Percentiles rank a stretch among this genome's conserved stretches.
These are phyloP conservation scores for Euphorbia celastroides DNA, from an alignment of 441 rosid species.

Conservation along the genomic window DNA sequence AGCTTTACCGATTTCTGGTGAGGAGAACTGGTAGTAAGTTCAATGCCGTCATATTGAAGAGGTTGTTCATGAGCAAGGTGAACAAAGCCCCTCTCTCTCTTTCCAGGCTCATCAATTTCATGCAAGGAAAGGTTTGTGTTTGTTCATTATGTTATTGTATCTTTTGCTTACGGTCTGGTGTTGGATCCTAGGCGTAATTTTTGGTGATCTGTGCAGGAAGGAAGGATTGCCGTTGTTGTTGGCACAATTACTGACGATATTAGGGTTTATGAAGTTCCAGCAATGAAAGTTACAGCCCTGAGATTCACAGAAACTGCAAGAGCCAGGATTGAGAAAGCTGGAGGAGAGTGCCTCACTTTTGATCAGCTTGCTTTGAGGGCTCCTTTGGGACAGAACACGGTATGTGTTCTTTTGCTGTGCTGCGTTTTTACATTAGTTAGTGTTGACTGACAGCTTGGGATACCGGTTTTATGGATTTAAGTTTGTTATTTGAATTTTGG, in stretches of 20 bases:
- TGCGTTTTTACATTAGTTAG: not conserved
- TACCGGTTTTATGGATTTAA: too few species aligned
- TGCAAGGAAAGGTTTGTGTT: constrained; percentile 51
- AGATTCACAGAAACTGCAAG: constrained; percentile 85
- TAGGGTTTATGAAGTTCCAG: constrained; percentile 77
- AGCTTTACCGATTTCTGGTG: constrained; percentile 83
- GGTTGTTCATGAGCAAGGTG: constrained; percentile 89
- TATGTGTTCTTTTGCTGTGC: constrained; percentile 15
- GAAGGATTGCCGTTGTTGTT: constrained; percentile 73
- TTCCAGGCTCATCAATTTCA: constrained; percentile 53
- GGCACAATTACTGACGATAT: constrained; percentile 83
- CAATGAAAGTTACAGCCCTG: constrained; percentile 76
- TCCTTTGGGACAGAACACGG: constrained; percentile 96
- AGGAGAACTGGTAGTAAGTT: constrained; percentile 88
- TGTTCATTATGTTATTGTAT: not conserved
- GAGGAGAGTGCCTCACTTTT: constrained; percentile 94
- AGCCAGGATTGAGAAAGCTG: constrained; percentile 88
- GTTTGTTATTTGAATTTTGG: not conserved
- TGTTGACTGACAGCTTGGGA: not conserved
- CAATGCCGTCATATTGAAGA: constrained; percentile 85
- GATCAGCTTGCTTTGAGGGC: constrained; percentile 87
- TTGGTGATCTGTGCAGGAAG: constrained; percentile 36
- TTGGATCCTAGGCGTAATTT: not conserved
- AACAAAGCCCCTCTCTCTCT: constrained; percentile 89
- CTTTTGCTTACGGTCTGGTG: not conserved